phyloP scores from a whole-genome alignment of 306 rosid genomes.

The Castanopsis chinensis region DNA sequence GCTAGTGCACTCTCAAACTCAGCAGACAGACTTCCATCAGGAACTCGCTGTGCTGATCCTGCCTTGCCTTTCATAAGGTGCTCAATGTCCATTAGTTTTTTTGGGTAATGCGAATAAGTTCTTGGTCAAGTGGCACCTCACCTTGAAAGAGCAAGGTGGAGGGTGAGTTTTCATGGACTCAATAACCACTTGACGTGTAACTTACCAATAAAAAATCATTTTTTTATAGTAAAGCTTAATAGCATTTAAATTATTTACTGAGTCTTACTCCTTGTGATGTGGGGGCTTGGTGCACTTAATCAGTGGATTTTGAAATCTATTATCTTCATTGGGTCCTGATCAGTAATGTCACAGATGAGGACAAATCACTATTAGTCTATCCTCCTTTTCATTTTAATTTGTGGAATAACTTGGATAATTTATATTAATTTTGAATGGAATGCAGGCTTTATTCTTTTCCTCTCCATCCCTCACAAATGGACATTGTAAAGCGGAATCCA shows the following conservation, averaged over 20 bases:
- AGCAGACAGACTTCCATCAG: constrained; percentile 83
- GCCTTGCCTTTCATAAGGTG: constrained; percentile 95
- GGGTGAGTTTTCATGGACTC: too few species aligned
- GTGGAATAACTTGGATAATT: constrained; percentile 10
- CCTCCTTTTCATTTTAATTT: neutral
- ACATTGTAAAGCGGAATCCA: constrained; percentile 85
- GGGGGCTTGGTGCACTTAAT: neutral
- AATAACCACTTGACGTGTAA: too few species aligned
- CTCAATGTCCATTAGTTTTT: constrained; percentile 16
- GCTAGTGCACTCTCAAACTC: constrained; percentile 90
- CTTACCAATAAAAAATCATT: too few species aligned
- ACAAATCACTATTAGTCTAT: neutral
- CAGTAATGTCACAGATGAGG: neutral
- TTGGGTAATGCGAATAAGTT: constrained; percentile 6
- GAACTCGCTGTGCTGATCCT: constrained; percentile 92
- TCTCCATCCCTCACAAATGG: constrained; percentile 76
- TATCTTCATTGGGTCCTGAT: neutral
- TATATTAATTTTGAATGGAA: constrained; percentile 19
- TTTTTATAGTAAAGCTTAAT: too few species aligned
- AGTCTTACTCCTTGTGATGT: neutral
- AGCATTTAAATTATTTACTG: neutral
- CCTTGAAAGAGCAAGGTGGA: neutral
- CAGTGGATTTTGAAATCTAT: neutral
- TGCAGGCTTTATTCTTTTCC: constrained; percentile 91
- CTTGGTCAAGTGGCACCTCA: neutral